Evolutionary conservation across 768 basidiomycete genomes (phyloP).

Genomic region (Suillus luteus): DNA sequence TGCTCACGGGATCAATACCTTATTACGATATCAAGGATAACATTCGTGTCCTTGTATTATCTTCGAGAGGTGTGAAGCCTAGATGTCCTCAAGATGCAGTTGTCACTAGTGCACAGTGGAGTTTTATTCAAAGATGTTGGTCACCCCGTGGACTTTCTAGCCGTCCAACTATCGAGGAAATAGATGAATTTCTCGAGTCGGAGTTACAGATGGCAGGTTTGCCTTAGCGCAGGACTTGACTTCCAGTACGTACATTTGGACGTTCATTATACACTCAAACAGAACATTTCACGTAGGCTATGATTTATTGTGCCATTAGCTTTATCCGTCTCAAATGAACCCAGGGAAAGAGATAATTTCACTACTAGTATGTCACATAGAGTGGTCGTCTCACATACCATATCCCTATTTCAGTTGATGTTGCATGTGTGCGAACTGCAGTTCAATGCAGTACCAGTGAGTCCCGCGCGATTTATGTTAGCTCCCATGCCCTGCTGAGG

Average conservation of each 20-base stretch:
- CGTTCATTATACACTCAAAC: not conserved
- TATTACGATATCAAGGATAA: slow-evolving; percentile 7
- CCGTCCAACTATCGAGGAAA: slow-evolving; percentile 11
- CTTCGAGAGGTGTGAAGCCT: slow-evolving; percentile 1
- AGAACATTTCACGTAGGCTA: not conserved
- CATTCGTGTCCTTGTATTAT: slow-evolving; percentile 1
- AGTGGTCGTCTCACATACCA: not conserved
- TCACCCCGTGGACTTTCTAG: not conserved
- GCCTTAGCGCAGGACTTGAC: not conserved
- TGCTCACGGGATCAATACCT: slow-evolving; percentile 12
- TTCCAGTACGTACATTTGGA: not conserved
- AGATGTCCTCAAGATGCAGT: not conserved
- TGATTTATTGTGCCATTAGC: not conserved
- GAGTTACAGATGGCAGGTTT: slow-evolving; percentile 4
- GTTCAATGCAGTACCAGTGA: not conserved
- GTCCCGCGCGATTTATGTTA: not conserved
- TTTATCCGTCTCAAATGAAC: not conserved
- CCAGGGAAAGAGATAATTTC: not conserved
- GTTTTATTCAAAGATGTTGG: slow-evolving; percentile 16
- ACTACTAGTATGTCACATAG: too few species aligned
- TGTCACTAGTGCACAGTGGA: slow-evolving; percentile 10
- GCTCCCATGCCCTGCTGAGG: not conserved
- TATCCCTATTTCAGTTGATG: not conserved
- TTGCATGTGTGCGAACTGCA: not conserved
- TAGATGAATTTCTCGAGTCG: slow-evolving; percentile 4